Conservation (phyloP, 306 rosid genomes). For the Astragalus membranaceus region DNA sequence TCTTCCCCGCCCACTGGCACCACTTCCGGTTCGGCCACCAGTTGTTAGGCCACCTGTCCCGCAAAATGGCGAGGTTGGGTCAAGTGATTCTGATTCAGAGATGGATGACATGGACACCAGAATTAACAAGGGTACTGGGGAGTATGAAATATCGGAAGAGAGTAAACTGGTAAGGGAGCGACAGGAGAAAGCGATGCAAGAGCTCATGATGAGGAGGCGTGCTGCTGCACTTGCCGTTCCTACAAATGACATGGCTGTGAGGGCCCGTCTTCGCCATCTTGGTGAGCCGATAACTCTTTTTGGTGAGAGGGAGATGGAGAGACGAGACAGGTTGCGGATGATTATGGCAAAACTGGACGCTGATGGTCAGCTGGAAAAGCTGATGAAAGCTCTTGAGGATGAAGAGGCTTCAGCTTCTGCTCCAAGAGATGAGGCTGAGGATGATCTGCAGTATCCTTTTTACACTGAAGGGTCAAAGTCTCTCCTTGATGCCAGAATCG, state of each 20-base stretch:
- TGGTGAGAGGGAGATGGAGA: constrained; percentile 96
- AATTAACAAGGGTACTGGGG: constrained; percentile 41
- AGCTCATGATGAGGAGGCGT: constrained; percentile 76
- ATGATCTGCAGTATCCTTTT: constrained; percentile 74
- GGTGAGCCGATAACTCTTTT: constrained; percentile 85
- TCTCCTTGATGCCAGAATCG: constrained; percentile 61
- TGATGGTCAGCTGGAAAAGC: constrained; percentile 77
- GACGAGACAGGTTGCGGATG: constrained; percentile 77
- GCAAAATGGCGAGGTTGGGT: constrained; percentile 58
- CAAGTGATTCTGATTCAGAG: constrained; percentile 64
- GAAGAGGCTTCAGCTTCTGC: constrained; percentile 74
- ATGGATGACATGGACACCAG: constrained; percentile 31
- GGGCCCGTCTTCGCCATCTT: constrained; percentile 83
- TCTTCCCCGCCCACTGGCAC: constrained; percentile 49
- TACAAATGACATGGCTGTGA: constrained; percentile 85
- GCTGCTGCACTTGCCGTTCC: constrained; percentile 90
- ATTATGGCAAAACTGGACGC: constrained; percentile 74
- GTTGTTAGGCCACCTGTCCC: constrained; percentile 36
- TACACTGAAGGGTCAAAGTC: constrained; percentile 76
- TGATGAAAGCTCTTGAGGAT: constrained; percentile 81
- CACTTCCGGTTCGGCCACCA: constrained; percentile 57
- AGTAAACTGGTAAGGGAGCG: constrained; percentile 65
- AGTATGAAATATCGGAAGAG: constrained; percentile 85
- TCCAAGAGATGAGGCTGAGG: constrained; percentile 57
- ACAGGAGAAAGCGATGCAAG: constrained; percentile 80